These are phyloP conservation scores for Claviceps sp. DNA, from an alignment of 2,329 filamentous ascomycete genomes.

Conservation along the genomic window DNA sequence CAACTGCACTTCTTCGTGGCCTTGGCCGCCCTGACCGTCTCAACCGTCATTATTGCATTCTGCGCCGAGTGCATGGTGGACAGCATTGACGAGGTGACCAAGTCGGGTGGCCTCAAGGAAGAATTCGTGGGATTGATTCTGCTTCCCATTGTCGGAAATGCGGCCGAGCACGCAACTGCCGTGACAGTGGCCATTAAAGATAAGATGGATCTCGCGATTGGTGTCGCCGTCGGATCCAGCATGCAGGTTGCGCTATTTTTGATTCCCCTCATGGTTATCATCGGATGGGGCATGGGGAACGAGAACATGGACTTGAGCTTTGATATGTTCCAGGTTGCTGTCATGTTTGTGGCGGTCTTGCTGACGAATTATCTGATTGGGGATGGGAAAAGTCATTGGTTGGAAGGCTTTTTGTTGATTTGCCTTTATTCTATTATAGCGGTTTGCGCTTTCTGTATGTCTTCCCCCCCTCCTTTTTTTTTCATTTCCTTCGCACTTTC, in stretches of 20 bases:
- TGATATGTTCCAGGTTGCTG: conserved; percentile 57
- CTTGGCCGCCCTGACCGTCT: conserved; percentile 53
- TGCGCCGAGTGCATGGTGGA: conserved; percentile 71
- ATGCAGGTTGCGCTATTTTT: conserved; percentile 74
- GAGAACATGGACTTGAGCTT: conserved; percentile 73
- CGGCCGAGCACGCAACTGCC: conserved; percentile 69
- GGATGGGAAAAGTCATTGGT: conserved; percentile 72
- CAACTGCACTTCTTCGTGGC: conserved; percentile 62
- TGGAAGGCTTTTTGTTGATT: conserved; percentile 64
- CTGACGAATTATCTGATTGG: conserved; percentile 77
- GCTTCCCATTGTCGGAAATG: conserved; percentile 71
- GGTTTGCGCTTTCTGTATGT: conserved; percentile 49
- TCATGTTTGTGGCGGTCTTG: conserved; percentile 34
- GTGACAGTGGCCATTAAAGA: conserved; percentile 71
- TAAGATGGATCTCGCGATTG: conserved; percentile 75
- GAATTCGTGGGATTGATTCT: conserved; percentile 73
- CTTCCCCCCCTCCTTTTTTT: neutral
- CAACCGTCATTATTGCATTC: conserved; percentile 67
- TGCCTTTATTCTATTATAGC: conserved; percentile 73
- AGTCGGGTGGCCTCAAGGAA: conserved; percentile 45
- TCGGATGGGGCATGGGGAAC: conserved; percentile 62
- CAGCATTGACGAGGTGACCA: conserved; percentile 56
- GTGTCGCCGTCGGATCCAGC: conserved; percentile 65
- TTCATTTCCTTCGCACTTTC: neutral
- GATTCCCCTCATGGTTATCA: conserved; percentile 61